phyloP scores from a whole-genome alignment of 495 filamentous ascomycete genomes.

The Chlorociboria aeruginascens region DNA sequence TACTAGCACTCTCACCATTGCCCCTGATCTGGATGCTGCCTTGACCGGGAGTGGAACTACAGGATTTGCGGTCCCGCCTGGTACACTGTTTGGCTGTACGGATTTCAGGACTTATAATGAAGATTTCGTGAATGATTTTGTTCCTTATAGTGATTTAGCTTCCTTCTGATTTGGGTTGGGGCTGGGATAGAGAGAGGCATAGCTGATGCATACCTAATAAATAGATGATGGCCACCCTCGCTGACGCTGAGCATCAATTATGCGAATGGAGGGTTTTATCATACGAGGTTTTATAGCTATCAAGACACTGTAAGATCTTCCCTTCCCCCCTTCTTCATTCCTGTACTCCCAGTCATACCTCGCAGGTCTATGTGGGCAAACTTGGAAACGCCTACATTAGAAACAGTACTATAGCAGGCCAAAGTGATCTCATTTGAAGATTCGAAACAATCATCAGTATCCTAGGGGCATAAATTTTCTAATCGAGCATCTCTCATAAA shows the following conservation, averaged over 20 bases:
- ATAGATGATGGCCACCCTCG: conserved; percentile 31
- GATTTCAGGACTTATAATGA: conserved; percentile 50
- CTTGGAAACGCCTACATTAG: conserved; percentile 48
- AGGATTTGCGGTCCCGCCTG: conserved; percentile 40
- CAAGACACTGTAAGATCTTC: conserved; percentile 39
- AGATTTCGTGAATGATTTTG: conserved; percentile 45
- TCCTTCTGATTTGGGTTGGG: too few species aligned
- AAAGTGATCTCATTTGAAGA: conserved; percentile 47
- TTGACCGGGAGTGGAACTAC: conserved; percentile 43
- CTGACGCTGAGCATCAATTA: conserved; percentile 41
- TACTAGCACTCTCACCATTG: conserved; percentile 40
- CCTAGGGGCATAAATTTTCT: too few species aligned
- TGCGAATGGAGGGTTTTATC: conserved; percentile 48
- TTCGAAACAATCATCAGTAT: conserved; percentile 44
- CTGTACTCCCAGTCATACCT: background rate
- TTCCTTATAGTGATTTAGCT: conserved; percentile 29
- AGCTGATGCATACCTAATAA: background rate
- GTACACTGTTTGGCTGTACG: conserved; percentile 43
- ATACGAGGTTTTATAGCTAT: conserved; percentile 43
- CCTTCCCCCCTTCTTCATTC: background rate
- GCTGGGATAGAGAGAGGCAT: background rate
- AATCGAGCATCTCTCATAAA: too few species aligned
- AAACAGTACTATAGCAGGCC: conserved; percentile 39
- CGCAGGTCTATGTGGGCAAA: conserved; percentile 46
- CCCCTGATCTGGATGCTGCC: conserved; percentile 43